Evolutionary conservation across 768 basidiomycete genomes (phyloP), one percentile per base, ranked within the genome.

Genomic region (Sarcodon aspratus): DNA sequence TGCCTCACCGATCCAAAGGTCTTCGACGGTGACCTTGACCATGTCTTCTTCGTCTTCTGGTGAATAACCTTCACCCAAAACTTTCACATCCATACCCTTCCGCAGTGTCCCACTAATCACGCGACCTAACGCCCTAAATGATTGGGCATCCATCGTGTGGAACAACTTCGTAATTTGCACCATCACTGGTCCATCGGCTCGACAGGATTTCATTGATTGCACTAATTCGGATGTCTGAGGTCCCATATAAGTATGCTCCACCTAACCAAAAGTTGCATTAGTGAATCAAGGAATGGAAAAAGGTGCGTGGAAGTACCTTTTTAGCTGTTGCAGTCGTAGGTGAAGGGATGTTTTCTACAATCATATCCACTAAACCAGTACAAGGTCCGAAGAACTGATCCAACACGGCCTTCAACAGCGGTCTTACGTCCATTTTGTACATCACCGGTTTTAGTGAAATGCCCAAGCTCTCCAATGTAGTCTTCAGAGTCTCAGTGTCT

Each of bases 31-130:
- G 11, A 78, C 80, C 52, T 80, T 82, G 63, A 87, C 77, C 92
- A 97, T 95, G 60, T 99, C 96, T 66, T 99, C 96, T 68, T 98
- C 95, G 55, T 99, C 96, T 59, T 97, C 95, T n/a, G 90, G 88
- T 11, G 93, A 95, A 64, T 94, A 99, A 0, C 92, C 92, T 63
- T 98, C 96, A 49, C 96, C 96, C 7, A 99, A 72, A n/a, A 98
- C 94, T 69, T 96, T 97, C 54, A 99, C 73, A 33, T 81, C 72
- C 73, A 79, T 75, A 10, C 92, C 92, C 56, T 85, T 85, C 57
- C 74, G 72, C 18, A 97, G 66, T 0, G 94, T 96, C 15, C 96
- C 96, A 56, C 90, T 92, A 63, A 97, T 72, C 13, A 99, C 82
- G 52, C 96, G 80, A 35, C 95, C 96, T 59, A 94, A 97, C 7